phyloP scores from a whole-genome alignment of 2,329 filamentous ascomycete genomes.

The Trichothecium sympodiale region DNA sequence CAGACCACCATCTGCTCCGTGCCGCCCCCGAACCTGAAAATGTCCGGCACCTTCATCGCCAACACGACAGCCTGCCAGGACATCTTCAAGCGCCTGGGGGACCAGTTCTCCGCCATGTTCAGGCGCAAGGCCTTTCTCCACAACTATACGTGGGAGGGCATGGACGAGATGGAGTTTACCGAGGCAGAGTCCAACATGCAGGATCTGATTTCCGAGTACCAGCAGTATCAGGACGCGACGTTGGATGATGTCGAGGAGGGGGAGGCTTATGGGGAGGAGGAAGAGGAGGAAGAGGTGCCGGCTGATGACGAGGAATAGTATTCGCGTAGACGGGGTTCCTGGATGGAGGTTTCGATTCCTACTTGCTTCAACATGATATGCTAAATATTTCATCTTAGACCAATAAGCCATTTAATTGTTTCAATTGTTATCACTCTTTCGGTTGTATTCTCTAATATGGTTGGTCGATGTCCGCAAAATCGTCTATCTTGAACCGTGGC shows the following conservation, averaged over 20 bases:
- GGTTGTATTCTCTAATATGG: too few species aligned
- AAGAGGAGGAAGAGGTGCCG: constrained; percentile 79
- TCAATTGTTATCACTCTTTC: too few species aligned
- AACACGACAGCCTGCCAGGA: constrained; percentile 99
- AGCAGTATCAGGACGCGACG: constrained; percentile 99
- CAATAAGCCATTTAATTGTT: too few species aligned
- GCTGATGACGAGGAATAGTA: constrained; percentile 56
- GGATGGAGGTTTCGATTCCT: too few species aligned
- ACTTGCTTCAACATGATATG: too few species aligned
- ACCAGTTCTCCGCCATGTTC: constrained; percentile 99
- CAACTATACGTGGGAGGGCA: constrained; percentile 99
- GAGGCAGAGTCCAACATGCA: constrained; percentile 99
- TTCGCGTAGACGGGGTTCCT: too few species aligned
- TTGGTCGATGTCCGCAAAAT: too few species aligned
- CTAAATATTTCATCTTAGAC: too few species aligned
- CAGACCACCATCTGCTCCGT: constrained; percentile 99
- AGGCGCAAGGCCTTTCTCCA: constrained; percentile 99
- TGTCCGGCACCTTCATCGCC: constrained; percentile 97
- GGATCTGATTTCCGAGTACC: constrained; percentile 98
- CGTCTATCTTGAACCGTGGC: too few species aligned
- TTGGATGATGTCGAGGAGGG: constrained; percentile 74
- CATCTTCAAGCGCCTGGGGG: constrained; percentile 99
- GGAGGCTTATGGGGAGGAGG: constrained; percentile 60
- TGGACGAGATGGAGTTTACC: constrained; percentile 99
- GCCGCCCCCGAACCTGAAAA: constrained; percentile 93